Conservation (phyloP, 306 rosid genomes). For the apple (Malus domestica) region ASM211411v1 NC_041801.1:19631501-19632000, state of each 20-base stretch:
- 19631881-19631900: slow-evolving; percentile 59
- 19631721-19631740: background rate
- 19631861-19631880: slow-evolving; percentile 86
- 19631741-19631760: no score
- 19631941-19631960: slow-evolving; percentile 79
- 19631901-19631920: slow-evolving; percentile 82
- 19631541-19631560: no score
- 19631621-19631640: no score
- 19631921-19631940: slow-evolving; percentile 75
- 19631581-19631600: no score
- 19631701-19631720: no score
- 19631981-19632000: background rate
- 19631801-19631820: background rate
- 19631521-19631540: no score
- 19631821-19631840: slow-evolving; percentile 59
- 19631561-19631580: no score
- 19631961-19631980: slow-evolving; percentile 61
- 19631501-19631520: no score
- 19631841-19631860: slow-evolving; percentile 97
- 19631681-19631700: background rate
- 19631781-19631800: background rate
- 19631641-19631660: background rate
- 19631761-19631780: no score
- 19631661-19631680: background rate
- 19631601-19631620: no score